These are phyloP conservation scores for Leptographium procerum DNA, from an alignment of 2,329 filamentous ascomycete species.

Conservation along the genomic window DNA sequence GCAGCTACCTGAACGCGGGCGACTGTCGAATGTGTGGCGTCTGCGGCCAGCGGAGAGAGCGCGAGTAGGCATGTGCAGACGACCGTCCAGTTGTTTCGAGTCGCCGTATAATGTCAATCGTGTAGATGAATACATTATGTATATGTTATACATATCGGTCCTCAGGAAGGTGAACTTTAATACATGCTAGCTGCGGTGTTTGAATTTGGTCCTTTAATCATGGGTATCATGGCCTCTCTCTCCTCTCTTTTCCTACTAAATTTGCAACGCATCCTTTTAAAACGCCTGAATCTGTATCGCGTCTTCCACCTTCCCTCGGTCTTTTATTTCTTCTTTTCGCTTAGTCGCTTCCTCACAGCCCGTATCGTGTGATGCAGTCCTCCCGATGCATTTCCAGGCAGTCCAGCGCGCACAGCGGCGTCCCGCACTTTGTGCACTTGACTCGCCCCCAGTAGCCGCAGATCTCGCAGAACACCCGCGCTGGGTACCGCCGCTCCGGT, in stretches of 20 bases:
- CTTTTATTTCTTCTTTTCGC: background rate
- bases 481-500: conserved; percentile 40
- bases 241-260: background rate
- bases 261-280: background rate
- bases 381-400: conserved; percentile 63
- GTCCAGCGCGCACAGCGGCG: conserved; percentile 63
- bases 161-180: no score
- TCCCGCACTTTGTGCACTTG: conserved; percentile 67
- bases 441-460: conserved; percentile 76
- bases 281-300: background rate
- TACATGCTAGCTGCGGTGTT: no score
- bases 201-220: no score
- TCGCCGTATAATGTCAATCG: no score
- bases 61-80: background rate
- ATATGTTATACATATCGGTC: no score
- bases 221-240: conserved; percentile 1
- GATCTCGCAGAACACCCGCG: conserved; percentile 61
- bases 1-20: conserved; percentile 55
- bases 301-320: background rate
- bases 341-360: conserved; percentile 21
- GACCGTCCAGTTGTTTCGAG: no score
- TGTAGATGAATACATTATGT: no score
- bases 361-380: conserved; percentile 57
- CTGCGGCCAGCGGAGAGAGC: conserved; percentile 39
- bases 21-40: conserved; percentile 61